phyloP scores from a whole-genome alignment of 208 protist genomes.

The Leishmania arabica region DNA sequence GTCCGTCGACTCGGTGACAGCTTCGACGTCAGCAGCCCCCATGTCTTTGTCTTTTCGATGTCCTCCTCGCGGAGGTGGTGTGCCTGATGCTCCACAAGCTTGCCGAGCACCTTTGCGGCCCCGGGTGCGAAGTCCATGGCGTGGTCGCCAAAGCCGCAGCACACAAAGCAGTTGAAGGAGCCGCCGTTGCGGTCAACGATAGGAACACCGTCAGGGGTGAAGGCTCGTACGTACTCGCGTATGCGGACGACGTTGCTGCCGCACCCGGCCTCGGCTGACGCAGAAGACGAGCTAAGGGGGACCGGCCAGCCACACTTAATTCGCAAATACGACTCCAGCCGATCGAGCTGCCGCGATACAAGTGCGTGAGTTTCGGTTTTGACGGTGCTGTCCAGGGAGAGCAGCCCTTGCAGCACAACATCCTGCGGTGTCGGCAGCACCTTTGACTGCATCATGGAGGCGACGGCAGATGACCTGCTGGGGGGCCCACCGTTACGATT shows the following conservation, averaged over 20 bases:
- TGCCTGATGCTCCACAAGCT: conserved; percentile 72
- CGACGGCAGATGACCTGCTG: not conserved
- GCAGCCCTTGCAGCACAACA: conserved; percentile 45
- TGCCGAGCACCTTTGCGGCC: conserved; percentile 70
- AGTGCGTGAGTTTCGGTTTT: conserved; percentile 16
- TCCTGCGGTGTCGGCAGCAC: conserved; percentile 18
- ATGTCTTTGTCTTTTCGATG: conserved; percentile 27
- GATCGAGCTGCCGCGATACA: conserved; percentile 29
- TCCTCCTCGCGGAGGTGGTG: conserved; percentile 55
- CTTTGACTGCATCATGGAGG: conserved; percentile 16
- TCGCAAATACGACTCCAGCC: conserved; percentile 66
- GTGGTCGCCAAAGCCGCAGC: conserved; percentile 86
- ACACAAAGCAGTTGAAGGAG: conserved; percentile 86
- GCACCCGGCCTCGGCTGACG: not conserved
- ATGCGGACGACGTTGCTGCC: conserved; percentile 14
- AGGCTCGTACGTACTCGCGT: conserved; percentile 61
- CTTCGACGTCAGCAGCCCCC: conserved; percentile 27
- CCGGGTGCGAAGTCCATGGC: conserved; percentile 77
- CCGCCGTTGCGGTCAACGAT: conserved; percentile 72
- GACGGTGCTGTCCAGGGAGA: conserved; percentile 57
- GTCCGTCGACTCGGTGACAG: conserved; percentile 41
- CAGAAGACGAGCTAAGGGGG: conserved; percentile 14
- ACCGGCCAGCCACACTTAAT: conserved; percentile 47
- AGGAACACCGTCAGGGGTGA: conserved; percentile 84
- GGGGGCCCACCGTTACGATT: not conserved